Base-by-base conservation (phyloP, 2,329 filamentous ascomycete species). In the Amylocarpus encephaloides region DNA sequence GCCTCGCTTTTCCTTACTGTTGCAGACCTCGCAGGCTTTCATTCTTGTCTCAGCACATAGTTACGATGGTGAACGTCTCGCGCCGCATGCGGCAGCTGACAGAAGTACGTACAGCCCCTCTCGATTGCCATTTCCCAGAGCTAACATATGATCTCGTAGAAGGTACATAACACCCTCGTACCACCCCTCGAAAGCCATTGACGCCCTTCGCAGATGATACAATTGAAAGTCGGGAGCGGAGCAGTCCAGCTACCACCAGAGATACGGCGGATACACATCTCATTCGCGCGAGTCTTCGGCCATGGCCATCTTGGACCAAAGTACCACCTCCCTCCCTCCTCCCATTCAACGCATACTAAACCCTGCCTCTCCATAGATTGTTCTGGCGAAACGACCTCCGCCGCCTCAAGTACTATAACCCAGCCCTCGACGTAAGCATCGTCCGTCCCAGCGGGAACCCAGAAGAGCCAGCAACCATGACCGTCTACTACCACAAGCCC, bases 381-480 rank as follows among this genome's bases (percentile, higher is more conserved):
- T 96, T 98, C 78, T 95, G 89, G 88, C 82, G 79, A 57, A 75
- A 83, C 53, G 85, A 83, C 66, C 82, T 97, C 43, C 88, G 88
- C 18, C 82, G 88, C 50, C 76, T 98, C 59, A 96, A 98, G 76
- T 98, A 84, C 73, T 86, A 95, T 76, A 98, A 98, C 68, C 93
- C 93, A 0, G 72, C 82, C 11, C 69, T 96, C 41, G 22, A 26
- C 22, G 81, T 85, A 39, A 94, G 97, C 78, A 83, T 87, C 52
- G 80, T 95, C 62, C 84, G 85, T 68, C 85, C 87, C 52, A 83
- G 79, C 56, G 62, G 67, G 34, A 70, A 83, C 40, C 74, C 81
- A 59, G 67, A 72, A 4, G 73, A 73, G 18, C 72, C 78, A 6
- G 79, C 86, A 12, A 75, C 72, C 42, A 73, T 90, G 70, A 82